phyloP scores from a whole-genome alignment of 2,329 filamentous ascomycete species.

The Daldinia sp. region DNA sequence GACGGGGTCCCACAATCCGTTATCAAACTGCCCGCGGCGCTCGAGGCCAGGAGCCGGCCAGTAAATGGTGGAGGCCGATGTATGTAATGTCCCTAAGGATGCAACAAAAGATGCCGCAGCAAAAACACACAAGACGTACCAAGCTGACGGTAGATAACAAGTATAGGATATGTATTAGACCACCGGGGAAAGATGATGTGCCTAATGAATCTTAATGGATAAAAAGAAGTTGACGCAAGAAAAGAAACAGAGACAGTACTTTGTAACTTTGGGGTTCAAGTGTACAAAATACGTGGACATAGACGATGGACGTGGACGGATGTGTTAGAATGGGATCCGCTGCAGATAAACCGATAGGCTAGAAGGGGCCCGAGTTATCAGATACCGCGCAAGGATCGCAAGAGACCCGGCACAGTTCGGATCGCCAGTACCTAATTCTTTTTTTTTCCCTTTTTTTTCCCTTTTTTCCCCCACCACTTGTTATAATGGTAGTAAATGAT shows the following conservation, averaged over 20 bases:
- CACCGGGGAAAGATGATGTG: constrained; percentile 13
- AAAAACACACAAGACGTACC: not conserved
- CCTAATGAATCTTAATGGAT: constrained; percentile 27
- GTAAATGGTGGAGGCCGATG: constrained; percentile 20
- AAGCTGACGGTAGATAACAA: constrained; percentile 32
- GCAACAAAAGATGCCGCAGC: constrained; percentile 10
- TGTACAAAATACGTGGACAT: constrained; percentile 29
- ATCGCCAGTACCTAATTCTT: constrained; percentile 21
- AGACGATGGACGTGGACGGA: too few relatives aligned
- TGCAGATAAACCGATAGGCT: constrained; percentile 46
- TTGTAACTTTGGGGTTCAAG: constrained; percentile 18
- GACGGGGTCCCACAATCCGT: constrained; percentile 32
- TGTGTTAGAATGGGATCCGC: constrained; percentile 36
- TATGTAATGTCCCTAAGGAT: constrained; percentile 20
- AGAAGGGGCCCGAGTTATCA: constrained; percentile 40
- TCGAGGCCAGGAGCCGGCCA: constrained; percentile 22
- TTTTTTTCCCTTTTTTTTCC: constrained; percentile 8
- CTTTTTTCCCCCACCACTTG: constrained; percentile 1
- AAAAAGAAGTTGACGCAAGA: constrained; percentile 25
- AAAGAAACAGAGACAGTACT: constrained; percentile 24
- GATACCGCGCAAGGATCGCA: constrained; percentile 35
- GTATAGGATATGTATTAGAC: constrained; percentile 30
- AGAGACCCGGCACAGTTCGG: constrained; percentile 31
- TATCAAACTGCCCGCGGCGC: constrained; percentile 32
- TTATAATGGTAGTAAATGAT: constrained; percentile 7